These are phyloP conservation scores for Blumeria graminis DNA, from an alignment of 2,329 filamentous ascomycete species.

Conservation along the genomic window DNA sequence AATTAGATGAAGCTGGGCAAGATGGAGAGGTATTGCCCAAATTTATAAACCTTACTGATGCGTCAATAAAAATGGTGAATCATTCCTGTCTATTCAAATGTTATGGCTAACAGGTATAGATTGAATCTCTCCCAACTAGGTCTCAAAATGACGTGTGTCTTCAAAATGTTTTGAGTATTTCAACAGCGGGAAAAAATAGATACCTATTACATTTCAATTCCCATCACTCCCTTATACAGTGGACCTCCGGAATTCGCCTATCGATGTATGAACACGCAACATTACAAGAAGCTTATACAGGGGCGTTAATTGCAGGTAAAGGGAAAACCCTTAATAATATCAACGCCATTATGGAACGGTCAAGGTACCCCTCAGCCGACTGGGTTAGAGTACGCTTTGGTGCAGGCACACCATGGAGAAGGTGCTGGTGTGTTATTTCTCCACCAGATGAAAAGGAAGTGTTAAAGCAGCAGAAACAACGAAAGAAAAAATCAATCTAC, in stretches of 20 bases:
- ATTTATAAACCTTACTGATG: slow-evolving; percentile 93
- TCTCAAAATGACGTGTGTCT: slow-evolving; percentile 54
- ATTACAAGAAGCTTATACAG: slow-evolving; percentile 88
- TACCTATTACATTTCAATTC: slow-evolving; percentile 95
- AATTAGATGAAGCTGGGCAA: slow-evolving; percentile 67
- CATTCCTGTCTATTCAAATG: background rate
- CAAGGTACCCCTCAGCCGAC: slow-evolving; percentile 55
- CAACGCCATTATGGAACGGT: slow-evolving; percentile 62
- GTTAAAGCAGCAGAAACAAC: slow-evolving; percentile 56
- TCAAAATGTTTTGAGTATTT: slow-evolving; percentile 87
- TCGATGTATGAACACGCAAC: slow-evolving; percentile 87
- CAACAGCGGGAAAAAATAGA: slow-evolving; percentile 82
- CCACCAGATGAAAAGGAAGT: slow-evolving; percentile 88
- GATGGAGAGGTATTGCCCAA: slow-evolving; percentile 69
- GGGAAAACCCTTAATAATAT: slow-evolving; percentile 80
- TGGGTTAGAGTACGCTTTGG: slow-evolving; percentile 93
- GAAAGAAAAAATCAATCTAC: slow-evolving; percentile 62
- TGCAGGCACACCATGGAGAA: slow-evolving; percentile 82
- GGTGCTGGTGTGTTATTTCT: slow-evolving; percentile 87
- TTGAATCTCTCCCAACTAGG: slow-evolving; percentile 71
- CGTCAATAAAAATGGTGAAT: slow-evolving; percentile 86
- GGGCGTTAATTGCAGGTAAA: slow-evolving; percentile 84
- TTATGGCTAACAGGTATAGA: slow-evolving; percentile 24
- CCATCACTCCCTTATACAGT: slow-evolving; percentile 75
- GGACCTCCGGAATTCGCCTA: slow-evolving; percentile 83